phyloP scores from a whole-genome alignment of 2,329 filamentous ascomycete species.

The Trichoderma breve region DNA sequence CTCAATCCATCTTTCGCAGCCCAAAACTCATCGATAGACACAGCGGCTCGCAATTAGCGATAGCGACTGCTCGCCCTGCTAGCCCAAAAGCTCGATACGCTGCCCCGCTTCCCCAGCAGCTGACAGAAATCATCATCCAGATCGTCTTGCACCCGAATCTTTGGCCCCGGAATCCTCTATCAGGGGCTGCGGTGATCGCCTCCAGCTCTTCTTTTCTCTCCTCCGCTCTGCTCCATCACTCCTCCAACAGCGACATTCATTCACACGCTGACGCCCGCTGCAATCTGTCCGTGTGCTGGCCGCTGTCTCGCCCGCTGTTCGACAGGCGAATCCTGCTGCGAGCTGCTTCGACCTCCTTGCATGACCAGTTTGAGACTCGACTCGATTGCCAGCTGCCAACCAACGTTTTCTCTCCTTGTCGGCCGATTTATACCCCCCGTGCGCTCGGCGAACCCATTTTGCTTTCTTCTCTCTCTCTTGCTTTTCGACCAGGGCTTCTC shows the following conservation, averaged over 20 bases:
- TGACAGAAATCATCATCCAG: conserved; percentile 11
- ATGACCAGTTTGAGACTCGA: not conserved
- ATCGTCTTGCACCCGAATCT: not conserved
- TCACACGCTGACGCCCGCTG: not conserved
- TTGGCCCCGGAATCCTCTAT: not conserved
- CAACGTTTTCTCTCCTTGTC: not conserved
- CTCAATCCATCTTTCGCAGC: not conserved
- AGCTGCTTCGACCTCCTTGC: not conserved
- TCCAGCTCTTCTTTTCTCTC: not conserved
- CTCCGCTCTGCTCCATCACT: not conserved
- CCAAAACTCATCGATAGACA: not conserved
- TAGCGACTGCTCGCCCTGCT: not conserved
- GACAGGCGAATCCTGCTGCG: not conserved
- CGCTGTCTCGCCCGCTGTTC: not conserved
- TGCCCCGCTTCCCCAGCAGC: conserved; percentile 20
- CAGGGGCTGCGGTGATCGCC: conserved; percentile 15
- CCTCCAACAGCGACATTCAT: not conserved
- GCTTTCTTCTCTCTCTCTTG: not conserved
- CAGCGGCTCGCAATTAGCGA: not conserved
- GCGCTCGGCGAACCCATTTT: not conserved
- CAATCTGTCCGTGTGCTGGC: not conserved
- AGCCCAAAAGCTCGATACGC: not conserved
- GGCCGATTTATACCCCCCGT: not conserved
- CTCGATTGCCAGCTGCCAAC: not conserved
- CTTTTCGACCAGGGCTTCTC: not conserved